These are phyloP conservation scores for Hypericum perforatum DNA, from an alignment of 345 rosid genomes.

Conservation along the genomic window DNA sequence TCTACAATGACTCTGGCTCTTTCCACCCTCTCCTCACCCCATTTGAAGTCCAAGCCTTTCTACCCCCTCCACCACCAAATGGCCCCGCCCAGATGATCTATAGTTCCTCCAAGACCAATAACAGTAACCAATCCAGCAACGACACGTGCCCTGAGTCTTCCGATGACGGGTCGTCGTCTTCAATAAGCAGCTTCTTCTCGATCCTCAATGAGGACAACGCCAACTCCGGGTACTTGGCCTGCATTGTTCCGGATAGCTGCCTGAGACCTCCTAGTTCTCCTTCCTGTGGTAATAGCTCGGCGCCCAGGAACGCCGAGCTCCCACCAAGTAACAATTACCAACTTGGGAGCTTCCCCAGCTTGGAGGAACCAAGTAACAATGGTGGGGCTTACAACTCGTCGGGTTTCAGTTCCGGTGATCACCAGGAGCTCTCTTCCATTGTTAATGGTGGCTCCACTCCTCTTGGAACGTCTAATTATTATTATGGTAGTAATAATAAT, in stretches of 20 bases:
- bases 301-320: background rate
- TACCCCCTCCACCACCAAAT: conserved; percentile 25
- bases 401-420: conserved; percentile 45
- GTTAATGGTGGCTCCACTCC: conserved; percentile 28
- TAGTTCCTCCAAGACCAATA: conserved; percentile 11
- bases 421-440: conserved; percentile 25
- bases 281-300: conserved; percentile 1
- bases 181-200: conserved; percentile 36
- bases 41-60: conserved; percentile 38
- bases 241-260: conserved; percentile 91
- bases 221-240: conserved; percentile 85
- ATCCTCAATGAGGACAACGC: conserved; percentile 25
- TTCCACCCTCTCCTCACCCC: conserved; percentile 43
- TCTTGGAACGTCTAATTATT: conserved; percentile 24
- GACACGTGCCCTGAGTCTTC: conserved; percentile 28
- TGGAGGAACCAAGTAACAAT: conserved; percentile 16
- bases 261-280: conserved; percentile 55
- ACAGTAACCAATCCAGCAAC: conserved; percentile 11
- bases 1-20: conserved; percentile 38
- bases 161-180: conserved; percentile 20
- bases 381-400: conserved; percentile 30
- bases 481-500: conserved; percentile 9
- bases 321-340: no score
- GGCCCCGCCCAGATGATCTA: conserved; percentile 5
- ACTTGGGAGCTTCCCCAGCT: conserved; percentile 12